Evolutionary conservation across 176 grass and related monocot genomes (phyloP).

Genomic region (Panicum miliaceum): DNA sequence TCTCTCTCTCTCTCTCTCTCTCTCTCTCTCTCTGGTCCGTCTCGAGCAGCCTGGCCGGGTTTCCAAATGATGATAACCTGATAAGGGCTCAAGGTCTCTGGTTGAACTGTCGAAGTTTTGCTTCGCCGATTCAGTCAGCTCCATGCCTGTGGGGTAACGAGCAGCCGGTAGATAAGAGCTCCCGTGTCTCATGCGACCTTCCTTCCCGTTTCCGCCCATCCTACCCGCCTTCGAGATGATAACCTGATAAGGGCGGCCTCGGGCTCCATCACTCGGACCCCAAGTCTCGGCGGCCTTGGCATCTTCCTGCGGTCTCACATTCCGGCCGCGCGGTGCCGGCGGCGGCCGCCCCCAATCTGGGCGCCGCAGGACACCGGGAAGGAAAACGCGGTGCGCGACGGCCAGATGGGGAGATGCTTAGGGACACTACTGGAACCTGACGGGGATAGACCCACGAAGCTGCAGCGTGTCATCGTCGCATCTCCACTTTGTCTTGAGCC

Average conservation of each 20-base stretch:
- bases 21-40: too few species aligned
- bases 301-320: conserved; percentile 10
- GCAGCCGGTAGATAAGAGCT: background rate
- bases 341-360: background rate
- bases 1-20: too few species aligned
- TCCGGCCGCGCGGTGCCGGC: background rate
- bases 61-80: too few species aligned
- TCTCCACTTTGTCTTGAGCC: background rate
- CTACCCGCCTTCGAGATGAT: background rate
- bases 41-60: too few species aligned
- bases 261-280: background rate
- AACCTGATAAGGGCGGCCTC: conserved; percentile 13
- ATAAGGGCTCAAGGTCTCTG: too few species aligned
- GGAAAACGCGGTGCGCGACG: background rate
- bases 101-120: too few species aligned
- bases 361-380: background rate
- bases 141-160: conserved; percentile 12
- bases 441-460: background rate
- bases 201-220: background rate
- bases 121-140: background rate
- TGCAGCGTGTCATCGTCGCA: background rate
- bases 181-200: background rate
- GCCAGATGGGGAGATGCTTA: background rate
- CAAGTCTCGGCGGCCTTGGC: background rate
- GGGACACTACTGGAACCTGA: background rate